These are phyloP conservation scores for Excoecaria agallocha DNA, from an alignment of 345 rosid species.

Conservation along the genomic window DNA sequence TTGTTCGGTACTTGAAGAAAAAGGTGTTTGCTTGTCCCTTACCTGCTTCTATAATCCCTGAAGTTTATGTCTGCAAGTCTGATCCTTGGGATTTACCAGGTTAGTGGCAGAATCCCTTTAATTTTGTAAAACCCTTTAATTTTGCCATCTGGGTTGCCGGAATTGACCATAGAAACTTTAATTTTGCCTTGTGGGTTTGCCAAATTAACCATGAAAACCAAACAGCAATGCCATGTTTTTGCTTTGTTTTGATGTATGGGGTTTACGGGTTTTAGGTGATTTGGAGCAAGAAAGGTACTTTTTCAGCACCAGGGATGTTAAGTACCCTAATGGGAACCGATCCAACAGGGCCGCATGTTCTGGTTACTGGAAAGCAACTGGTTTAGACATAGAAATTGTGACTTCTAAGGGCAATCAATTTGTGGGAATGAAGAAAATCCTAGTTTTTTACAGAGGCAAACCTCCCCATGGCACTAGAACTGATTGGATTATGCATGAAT, in stretches of 20 bases:
- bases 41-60: conserved; percentile 85
- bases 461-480: conserved; percentile 82
- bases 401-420: conserved; percentile 54
- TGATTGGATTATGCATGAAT: conserved; percentile 98
- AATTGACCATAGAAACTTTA: background rate
- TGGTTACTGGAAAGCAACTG: conserved; percentile 97
- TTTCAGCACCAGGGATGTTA: conserved; percentile 85
- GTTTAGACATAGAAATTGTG: conserved; percentile 72
- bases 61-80: conserved; percentile 81
- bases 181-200: background rate
- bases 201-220: background rate
- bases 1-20: conserved; percentile 63
- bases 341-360: conserved; percentile 80
- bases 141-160: background rate
- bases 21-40: conserved; percentile 64
- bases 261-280: conserved; percentile 52
- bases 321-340: conserved; percentile 89
- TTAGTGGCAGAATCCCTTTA: conserved; percentile 21
- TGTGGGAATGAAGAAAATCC: conserved; percentile 93
- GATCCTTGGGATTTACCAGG: conserved; percentile 99
- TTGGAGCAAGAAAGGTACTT: conserved; percentile 89
- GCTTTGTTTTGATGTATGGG: conserved; percentile 16
- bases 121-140: background rate
- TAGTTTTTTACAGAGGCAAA: conserved; percentile 93
- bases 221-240: conserved; percentile 10